Evolutionary conservation across 2,329 filamentous ascomycete genomes (phyloP), one percentile per base, ranked within the genome.

Genomic region (Magnaporthales sp.): DNA sequence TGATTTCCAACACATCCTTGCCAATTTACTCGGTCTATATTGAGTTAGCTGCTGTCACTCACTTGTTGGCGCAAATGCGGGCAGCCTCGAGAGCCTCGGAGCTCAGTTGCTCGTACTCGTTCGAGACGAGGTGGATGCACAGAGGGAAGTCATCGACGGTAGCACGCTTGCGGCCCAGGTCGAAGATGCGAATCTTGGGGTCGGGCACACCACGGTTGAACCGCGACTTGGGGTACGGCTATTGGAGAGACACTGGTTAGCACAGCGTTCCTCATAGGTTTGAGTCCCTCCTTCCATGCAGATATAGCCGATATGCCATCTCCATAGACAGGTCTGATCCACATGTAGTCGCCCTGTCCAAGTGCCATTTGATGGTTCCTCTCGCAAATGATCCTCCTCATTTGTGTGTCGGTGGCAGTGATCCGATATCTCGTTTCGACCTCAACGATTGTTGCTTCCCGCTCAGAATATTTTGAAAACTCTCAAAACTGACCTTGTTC

Each of bases 11-110:
- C 2, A n/a, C 27, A n/a, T 32, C 8, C 61, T 62, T 30, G 60
- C 60, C 13, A 4, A 27, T 62, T 8, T 54, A 11, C n/a, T 58
- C 32, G 13, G 22, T 58, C 15, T 22, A 31, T 15, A 10, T 2
- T 4, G 32, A 54, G 9, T 22, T n/a, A n/a, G n/a, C n/a, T 5
- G 11, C 10, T n/a, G 24, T 8, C 56, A 66, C 56, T 60, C 32
- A 66, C 92, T 98, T 98, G 92, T 99, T 99, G 91, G 93, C 93
- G 88, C 94, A 98, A 81, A 99, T 99, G 90, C 95, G 95, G 83
- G 95, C 95, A 81, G 95, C 95, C 86, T 99, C 95, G 77, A 99
- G 93, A 80, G 95, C 95, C 87, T 99, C 95, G 77, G 95, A 98
- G 81, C 92, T 96, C 86, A 99, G 86, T 89, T 99, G 95, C 87